Evolutionary conservation across 2,329 filamentous ascomycete species (phyloP).

Genomic region (Alternaria sp.): DNA sequence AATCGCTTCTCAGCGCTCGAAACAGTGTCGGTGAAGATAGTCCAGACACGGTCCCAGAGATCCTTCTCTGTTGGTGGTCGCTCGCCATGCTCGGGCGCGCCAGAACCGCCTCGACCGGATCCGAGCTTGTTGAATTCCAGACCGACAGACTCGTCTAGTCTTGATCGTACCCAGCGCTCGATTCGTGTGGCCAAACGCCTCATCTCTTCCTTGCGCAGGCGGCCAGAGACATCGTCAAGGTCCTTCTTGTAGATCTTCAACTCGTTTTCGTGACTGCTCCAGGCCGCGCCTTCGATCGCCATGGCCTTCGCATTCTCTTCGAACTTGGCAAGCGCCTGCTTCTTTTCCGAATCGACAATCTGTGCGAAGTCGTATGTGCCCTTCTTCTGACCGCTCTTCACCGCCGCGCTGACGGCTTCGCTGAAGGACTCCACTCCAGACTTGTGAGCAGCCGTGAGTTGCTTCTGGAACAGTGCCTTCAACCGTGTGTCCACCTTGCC

Average conservation of each 20-base stretch:
- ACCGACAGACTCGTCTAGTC: conserved; percentile 84
- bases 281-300: conserved; percentile 77
- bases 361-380: conserved; percentile 95
- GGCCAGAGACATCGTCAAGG: conserved; percentile 83
- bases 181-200: conserved; percentile 86
- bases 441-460: conserved; percentile 88
- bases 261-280: conserved; percentile 87
- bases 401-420: conserved; percentile 82
- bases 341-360: conserved; percentile 85
- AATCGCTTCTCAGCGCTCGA: conserved; percentile 86
- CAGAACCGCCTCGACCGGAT: conserved; percentile 81
- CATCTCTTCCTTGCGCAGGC: conserved; percentile 94
- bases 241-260: conserved; percentile 85
- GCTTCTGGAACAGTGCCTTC: conserved; percentile 86
- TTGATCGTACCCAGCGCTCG: conserved; percentile 90
- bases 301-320: conserved; percentile 76
- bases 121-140: conserved; percentile 96
- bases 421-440: conserved; percentile 82
- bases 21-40: conserved; percentile 80
- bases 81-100: conserved; percentile 78
- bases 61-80: conserved; percentile 77
- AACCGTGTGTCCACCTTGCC: conserved; percentile 86
- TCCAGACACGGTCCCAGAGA: conserved; percentile 96
- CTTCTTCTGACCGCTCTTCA: conserved; percentile 92
- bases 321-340: conserved; percentile 75